Evolutionary conservation across 768 basidiomycete species (phyloP), one percentile per base, ranked within the genome.

Genomic region (Gloeopeniophorella convolvens): DNA sequence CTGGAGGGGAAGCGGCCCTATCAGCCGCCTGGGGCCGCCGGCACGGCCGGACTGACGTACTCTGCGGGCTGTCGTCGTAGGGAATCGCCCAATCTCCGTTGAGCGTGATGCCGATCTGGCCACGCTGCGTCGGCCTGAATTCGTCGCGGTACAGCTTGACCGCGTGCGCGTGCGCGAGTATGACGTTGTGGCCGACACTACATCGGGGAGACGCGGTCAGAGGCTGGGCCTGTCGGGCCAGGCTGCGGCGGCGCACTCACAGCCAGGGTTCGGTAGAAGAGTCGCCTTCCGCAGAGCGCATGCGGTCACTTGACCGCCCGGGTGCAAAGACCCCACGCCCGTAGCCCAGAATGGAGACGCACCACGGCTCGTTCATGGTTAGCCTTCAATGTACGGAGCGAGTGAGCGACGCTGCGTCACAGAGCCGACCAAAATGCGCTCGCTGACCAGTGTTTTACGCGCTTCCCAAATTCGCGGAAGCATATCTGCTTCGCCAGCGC

Each of bases 281-380:
- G 62, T 85, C 72, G 35, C 82, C 80, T 64, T 80, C 78, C 3
- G 76, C 65, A 33, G 75, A 80, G 48, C 79, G 75, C 45, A 59
- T 62, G 18, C 84, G 76, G 63, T 83, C 79, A 65, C 79, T 82
- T 59, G 78, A 80, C 47, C 82, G 70, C 32, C 84, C 83, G 36
- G 83, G 84, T 3, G 82, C 85, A 55, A 87, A 87, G 12, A 80
- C 74, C 39, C 83, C 85, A 39, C 77, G 72, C 12, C 80, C 80
- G 59, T 85, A 82, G n/a, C 85, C 84, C 41, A 83, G 68, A 58
- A 84, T 71, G 42, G 84, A 75, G 44, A 82, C 72, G 62, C 80
- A 80, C 82, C 80, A 84, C 0, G 83, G 83, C 68, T 89, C 85
- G 63, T 88, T 87, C 66, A 86, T 70, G 3, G 84, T 87, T 42